These are phyloP conservation scores for Thermothielavioides terrestris DNA, from an alignment of 495 filamentous ascomycete species.

Conservation along the genomic window DNA sequence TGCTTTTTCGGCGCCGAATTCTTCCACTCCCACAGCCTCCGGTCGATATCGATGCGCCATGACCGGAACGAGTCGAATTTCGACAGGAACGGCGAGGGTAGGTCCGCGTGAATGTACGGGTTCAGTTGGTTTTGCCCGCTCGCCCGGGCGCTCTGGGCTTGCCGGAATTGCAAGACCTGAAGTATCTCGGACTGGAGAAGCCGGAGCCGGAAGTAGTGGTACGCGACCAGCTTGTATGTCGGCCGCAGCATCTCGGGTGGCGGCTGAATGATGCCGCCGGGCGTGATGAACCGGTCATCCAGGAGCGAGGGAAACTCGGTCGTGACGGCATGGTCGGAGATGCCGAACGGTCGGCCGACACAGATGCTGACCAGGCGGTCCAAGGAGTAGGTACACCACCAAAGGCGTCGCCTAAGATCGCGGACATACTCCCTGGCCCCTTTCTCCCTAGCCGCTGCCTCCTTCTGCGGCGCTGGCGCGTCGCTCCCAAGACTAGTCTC, in stretches of 20 bases:
- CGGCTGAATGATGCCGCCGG: slow-evolving; percentile 57
- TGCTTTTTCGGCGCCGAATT: slow-evolving; percentile 63
- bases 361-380: slow-evolving; percentile 87
- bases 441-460: slow-evolving; percentile 39
- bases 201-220: slow-evolving; percentile 89
- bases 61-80: slow-evolving; percentile 77
- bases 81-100: slow-evolving; percentile 76
- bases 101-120: slow-evolving; percentile 64
- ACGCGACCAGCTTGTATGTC: slow-evolving; percentile 79
- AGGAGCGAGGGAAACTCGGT: slow-evolving; percentile 85
- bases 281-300: slow-evolving; percentile 85
- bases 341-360: slow-evolving; percentile 87
- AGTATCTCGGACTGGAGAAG: slow-evolving; percentile 91
- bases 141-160: slow-evolving; percentile 55
- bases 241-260: slow-evolving; percentile 41
- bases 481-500: slow-evolving; percentile 21
- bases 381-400: slow-evolving; percentile 96
- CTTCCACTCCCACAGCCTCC: slow-evolving; percentile 79
- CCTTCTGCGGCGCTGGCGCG: slow-evolving; percentile 17
- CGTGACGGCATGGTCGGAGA: slow-evolving; percentile 88
- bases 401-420: slow-evolving; percentile 77
- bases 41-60: slow-evolving; percentile 84
- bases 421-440: slow-evolving; percentile 79
- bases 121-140: slow-evolving; percentile 52
- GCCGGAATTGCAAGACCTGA: slow-evolving; percentile 85